phyloP scores from a whole-genome alignment of 2,329 filamentous ascomycete species.

The Xylogone sp. region DNA sequence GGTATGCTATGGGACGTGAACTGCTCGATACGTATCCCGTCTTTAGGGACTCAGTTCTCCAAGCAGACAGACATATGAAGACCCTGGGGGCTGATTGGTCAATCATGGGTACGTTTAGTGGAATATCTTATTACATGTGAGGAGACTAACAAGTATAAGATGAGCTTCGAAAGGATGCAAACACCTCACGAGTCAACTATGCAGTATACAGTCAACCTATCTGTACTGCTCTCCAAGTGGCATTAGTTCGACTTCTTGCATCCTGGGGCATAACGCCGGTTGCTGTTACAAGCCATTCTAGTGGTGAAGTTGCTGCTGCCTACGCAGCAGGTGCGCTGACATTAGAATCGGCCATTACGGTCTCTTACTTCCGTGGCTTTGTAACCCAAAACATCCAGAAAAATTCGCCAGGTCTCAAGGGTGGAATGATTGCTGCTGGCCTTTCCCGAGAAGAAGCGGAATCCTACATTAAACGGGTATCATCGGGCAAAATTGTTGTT shows the following conservation, averaged over 20 bases:
- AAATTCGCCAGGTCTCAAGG: slow-evolving; percentile 27
- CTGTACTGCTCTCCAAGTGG: slow-evolving; percentile 44
- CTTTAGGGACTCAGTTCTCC: slow-evolving; percentile 30
- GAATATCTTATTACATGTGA: too few relatives aligned
- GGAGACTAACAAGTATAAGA: too few relatives aligned
- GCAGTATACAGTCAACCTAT: slow-evolving; percentile 35
- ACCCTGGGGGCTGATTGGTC: slow-evolving; percentile 12
- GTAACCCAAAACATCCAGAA: neutral
- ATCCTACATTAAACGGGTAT: too few relatives aligned
- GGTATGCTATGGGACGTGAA: slow-evolving; percentile 19
- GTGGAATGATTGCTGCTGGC: slow-evolving; percentile 50
- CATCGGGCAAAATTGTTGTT: too few relatives aligned
- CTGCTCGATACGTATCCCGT: slow-evolving; percentile 28
- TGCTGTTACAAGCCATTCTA: slow-evolving; percentile 41
- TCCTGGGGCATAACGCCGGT: slow-evolving; percentile 35
- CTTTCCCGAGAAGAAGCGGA: slow-evolving; percentile 4
- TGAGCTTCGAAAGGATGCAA: slow-evolving; percentile 17
- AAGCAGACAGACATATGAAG: slow-evolving; percentile 6
- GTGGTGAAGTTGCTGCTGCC: slow-evolving; percentile 44
- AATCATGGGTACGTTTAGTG: too few relatives aligned
- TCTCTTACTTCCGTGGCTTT: slow-evolving; percentile 38
- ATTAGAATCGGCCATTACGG: slow-evolving; percentile 28
- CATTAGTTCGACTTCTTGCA: slow-evolving; percentile 38
- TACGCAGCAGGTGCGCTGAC: slow-evolving; percentile 34
- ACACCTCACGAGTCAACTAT: slow-evolving; percentile 10